phyloP scores from a whole-genome alignment of 2,329 filamentous ascomycete genomes.

The Mycosphaerella sp. region DNA sequence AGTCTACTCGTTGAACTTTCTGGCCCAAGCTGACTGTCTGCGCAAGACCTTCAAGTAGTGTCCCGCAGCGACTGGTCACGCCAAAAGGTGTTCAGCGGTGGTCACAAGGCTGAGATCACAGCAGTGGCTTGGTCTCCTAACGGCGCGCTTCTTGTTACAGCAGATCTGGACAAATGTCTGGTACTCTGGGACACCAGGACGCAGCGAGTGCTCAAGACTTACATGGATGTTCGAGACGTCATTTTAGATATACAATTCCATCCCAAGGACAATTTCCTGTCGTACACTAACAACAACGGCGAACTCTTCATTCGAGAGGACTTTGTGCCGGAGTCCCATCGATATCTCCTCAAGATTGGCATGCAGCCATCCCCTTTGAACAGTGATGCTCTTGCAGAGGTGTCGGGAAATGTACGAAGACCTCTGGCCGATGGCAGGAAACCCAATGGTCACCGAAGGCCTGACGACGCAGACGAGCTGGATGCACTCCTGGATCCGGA shows the following conservation, averaged over 20 bases:
- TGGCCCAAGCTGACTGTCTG: neutral
- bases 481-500: constrained; percentile 70
- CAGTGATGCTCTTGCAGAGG: constrained; percentile 68
- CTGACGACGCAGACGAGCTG: constrained; percentile 62
- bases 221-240: constrained; percentile 64
- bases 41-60: constrained; percentile 68
- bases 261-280: constrained; percentile 76
- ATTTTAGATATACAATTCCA: constrained; percentile 89
- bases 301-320: constrained; percentile 86
- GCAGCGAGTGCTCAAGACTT: constrained; percentile 69
- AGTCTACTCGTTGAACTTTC: neutral
- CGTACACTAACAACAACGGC: constrained; percentile 87
- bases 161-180: constrained; percentile 55
- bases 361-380: constrained; percentile 78
- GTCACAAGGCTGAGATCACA: constrained; percentile 78
- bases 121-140: constrained; percentile 92
- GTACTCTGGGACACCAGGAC: constrained; percentile 85
- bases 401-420: constrained; percentile 57
- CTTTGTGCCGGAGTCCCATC: constrained; percentile 49
- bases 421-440: constrained; percentile 50
- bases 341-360: constrained; percentile 44
- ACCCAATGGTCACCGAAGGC: constrained; percentile 44
- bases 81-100: constrained; percentile 70
- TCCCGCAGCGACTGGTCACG: constrained; percentile 87
- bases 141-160: constrained; percentile 71